Evolutionary conservation across 1,284 basidiomycete species (phyloP).

Genomic region (Kwoniella shivajii): DNA sequence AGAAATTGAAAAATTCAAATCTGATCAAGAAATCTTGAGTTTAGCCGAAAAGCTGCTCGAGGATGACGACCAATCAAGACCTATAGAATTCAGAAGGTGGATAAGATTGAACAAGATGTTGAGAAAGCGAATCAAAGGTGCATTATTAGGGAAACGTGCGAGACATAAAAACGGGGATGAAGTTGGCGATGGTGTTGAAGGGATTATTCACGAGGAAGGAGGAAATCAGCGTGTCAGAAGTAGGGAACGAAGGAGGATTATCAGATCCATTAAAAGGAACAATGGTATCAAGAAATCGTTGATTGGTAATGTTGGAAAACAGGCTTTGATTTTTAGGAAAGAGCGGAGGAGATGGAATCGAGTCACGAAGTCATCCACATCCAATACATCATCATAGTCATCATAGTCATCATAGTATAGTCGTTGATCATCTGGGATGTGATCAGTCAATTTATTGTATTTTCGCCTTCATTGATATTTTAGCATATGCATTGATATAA

Average conservation of each 20-base stretch:
- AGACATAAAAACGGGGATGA: neutral
- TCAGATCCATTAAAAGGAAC: neutral
- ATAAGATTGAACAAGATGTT: neutral
- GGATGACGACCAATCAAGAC: slow-evolving; percentile 6
- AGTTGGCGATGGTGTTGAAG: neutral
- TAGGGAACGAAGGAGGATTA: neutral
- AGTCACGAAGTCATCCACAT: neutral
- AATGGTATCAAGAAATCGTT: neutral
- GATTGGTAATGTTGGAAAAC: neutral
- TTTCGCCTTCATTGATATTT: too few relatives aligned
- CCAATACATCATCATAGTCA: neutral
- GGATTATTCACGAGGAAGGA: too few relatives aligned
- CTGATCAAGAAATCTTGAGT: slow-evolving; percentile 2
- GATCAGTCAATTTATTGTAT: too few relatives aligned
- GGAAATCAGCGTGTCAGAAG: too few relatives aligned
- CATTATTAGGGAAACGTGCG: neutral
- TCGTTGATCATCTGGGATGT: too few relatives aligned
- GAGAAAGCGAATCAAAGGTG: neutral
- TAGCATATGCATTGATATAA: too few relatives aligned
- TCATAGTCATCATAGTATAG: too few relatives aligned
- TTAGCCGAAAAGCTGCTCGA: slow-evolving; percentile 1
- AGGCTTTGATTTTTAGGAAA: neutral
- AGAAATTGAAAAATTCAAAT: neutral
- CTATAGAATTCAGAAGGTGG: neutral
- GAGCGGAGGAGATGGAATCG: neutral